A percentile compares a stretch with the other conserved stretches of the same genome.
Conservation (phyloP, 371 early-diverging fungal species). For the Chytridiales sp. region DNA sequence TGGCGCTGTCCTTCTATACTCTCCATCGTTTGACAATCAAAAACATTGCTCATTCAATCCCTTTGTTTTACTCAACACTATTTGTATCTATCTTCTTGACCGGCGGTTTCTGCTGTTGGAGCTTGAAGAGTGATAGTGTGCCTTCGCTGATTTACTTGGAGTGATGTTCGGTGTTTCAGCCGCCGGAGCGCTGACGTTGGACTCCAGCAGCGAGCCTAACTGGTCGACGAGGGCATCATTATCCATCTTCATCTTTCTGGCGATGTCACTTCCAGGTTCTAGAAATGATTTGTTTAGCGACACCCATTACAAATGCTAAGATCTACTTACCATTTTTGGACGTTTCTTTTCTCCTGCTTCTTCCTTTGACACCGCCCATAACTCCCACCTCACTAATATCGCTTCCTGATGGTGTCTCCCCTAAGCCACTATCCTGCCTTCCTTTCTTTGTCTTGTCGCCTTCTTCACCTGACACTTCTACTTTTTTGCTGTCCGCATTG, state of each 20-base stretch:
- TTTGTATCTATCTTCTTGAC: too few species aligned
- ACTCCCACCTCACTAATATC: slow-evolving; percentile 4
- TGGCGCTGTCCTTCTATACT: too few species aligned
- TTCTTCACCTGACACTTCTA: background rate
- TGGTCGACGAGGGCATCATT: slow-evolving; percentile 14
- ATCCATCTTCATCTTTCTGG: slow-evolving; percentile 13
- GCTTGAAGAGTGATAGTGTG: too few species aligned
- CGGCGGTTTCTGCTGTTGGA: too few species aligned
- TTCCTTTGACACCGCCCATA: background rate
- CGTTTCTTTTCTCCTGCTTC: background rate
- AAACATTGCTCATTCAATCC: too few species aligned
- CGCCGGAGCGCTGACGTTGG: too few species aligned
- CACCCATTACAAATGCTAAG: background rate
- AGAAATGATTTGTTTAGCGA: too few species aligned
- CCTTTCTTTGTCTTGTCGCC: background rate
- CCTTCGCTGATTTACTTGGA: too few species aligned
- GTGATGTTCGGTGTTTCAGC: too few species aligned
- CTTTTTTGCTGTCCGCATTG: background rate
- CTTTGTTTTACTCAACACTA: too few species aligned
- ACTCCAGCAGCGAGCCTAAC: slow-evolving; percentile 10
- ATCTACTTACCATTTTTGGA: background rate
- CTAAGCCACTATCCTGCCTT: background rate
- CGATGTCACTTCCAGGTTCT: background rate
- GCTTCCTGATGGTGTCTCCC: background rate
- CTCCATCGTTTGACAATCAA: too few species aligned